These are phyloP conservation scores for Nemania sp. DNA, from an alignment of 2,329 filamentous ascomycete genomes.

Conservation along the genomic window DNA sequence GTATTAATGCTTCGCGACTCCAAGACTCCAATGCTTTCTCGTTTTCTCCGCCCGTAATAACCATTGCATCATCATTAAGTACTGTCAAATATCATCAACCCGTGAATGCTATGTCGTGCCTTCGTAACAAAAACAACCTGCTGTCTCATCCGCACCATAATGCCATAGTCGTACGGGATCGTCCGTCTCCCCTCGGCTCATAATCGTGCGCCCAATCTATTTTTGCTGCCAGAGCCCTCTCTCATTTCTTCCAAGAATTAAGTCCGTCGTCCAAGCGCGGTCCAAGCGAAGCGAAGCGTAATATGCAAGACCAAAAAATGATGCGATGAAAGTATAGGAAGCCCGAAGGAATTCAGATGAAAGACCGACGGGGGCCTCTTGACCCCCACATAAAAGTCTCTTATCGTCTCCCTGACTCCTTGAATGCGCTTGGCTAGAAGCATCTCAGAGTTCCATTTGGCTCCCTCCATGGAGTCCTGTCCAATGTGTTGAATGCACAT, in stretches of 20 bases:
- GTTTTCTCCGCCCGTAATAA: conserved; percentile 1
- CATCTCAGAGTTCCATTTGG: background rate
- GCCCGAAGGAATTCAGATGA: background rate
- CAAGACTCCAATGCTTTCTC: conserved; percentile 9
- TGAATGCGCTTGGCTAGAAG: background rate
- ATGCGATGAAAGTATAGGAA: background rate
- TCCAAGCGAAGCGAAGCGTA: conserved; percentile 2
- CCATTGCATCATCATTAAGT: conserved; percentile 7
- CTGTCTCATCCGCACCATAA: background rate
- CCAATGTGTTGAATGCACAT: background rate
- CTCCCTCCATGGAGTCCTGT: background rate
- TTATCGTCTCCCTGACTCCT: conserved; percentile 1
- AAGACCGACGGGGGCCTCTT: conserved; percentile 3
- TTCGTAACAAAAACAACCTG: conserved; percentile 20
- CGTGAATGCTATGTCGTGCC: conserved; percentile 13
- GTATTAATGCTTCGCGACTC: conserved; percentile 7
- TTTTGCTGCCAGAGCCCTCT: conserved; percentile 20
- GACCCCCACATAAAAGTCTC: background rate
- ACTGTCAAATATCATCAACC: conserved; percentile 11
- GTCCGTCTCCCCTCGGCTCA: background rate
- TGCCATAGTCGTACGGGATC: background rate
- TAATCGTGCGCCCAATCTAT: background rate
- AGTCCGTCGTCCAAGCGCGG: conserved; percentile 18
- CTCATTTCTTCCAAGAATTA: conserved; percentile 4
- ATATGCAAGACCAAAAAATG: background rate